Evolutionary conservation across 768 basidiomycete genomes (phyloP).

Genomic region (Panaeolus papilionaceus): DNA sequence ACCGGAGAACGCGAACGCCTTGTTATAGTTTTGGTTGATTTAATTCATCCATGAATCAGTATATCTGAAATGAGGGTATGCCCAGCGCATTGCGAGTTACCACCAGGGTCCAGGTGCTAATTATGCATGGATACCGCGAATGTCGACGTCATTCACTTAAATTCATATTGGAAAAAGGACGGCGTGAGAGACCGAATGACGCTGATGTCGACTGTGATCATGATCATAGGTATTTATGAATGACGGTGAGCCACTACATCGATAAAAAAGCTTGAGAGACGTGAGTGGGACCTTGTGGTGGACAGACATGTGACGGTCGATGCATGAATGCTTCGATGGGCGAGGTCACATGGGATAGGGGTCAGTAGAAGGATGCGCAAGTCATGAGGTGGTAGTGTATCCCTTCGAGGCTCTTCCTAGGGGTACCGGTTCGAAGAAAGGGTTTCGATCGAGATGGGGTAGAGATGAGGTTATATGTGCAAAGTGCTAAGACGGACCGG

Average conservation of each 20-base stretch:
- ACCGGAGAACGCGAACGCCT: background rate
- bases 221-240: background rate
- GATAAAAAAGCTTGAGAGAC: background rate
- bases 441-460: background rate
- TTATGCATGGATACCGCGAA: background rate
- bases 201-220: background rate
- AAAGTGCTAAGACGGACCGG: background rate
- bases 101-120: background rate
- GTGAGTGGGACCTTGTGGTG: too few species aligned
- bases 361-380: too few species aligned
- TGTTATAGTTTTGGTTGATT: background rate
- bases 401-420: background rate
- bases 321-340: background rate
- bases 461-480: background rate
- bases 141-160: background rate
- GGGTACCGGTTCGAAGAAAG: background rate
- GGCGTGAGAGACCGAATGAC: background rate
- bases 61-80: background rate
- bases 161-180: too few species aligned
- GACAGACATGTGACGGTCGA: background rate
- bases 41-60: background rate
- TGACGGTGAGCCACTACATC: background rate
- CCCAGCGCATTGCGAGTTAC: background rate
- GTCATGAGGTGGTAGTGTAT: background rate
- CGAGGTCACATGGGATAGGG: background rate